phyloP scores from a whole-genome alignment of 1,284 basidiomycete genomes.

The Flammula alnicola region DNA sequence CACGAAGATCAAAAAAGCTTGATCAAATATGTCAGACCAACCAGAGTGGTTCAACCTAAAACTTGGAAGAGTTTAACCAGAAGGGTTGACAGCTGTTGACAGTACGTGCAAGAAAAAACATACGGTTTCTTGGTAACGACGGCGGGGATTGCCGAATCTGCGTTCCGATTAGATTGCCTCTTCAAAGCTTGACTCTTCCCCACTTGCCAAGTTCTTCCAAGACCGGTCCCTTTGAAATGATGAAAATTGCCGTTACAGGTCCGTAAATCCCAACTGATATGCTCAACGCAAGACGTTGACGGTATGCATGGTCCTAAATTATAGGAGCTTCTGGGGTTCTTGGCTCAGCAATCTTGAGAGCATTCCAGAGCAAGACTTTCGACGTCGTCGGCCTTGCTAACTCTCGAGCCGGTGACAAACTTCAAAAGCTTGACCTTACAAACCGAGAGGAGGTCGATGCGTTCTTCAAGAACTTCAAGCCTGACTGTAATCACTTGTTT shows the following conservation, averaged over 20 bases:
- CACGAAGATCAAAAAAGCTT: neutral
- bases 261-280: conserved; percentile 1
- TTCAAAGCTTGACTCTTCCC: neutral
- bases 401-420: conserved; percentile 57
- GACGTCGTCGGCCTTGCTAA: conserved; percentile 66
- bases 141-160: conserved; percentile 14
- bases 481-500: conserved; percentile 59
- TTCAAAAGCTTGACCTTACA: conserved; percentile 66
- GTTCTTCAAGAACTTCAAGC: conserved; percentile 57
- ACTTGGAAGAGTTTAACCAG: too few relatives aligned
- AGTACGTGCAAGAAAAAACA: neutral
- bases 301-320: neutral
- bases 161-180: conserved; percentile 6
- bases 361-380: conserved; percentile 50
- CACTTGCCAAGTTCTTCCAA: neutral
- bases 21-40: too few relatives aligned
- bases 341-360: conserved; percentile 66
- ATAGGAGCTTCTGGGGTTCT: conserved; percentile 81
- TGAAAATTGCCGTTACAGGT: conserved; percentile 31
- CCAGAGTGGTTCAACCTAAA: too few relatives aligned
- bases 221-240: too few relatives aligned
- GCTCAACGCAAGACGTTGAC: neutral
- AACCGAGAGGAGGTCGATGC: conserved; percentile 52
- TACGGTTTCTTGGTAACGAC: conserved; percentile 3
- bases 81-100: conserved; percentile 1